A percentile compares a stretch with the other conserved stretches of the same genome.
These are phyloP conservation scores for Botryosphaeria agaves DNA, from an alignment of 2,329 filamentous ascomycete species.

Conservation along the genomic window DNA sequence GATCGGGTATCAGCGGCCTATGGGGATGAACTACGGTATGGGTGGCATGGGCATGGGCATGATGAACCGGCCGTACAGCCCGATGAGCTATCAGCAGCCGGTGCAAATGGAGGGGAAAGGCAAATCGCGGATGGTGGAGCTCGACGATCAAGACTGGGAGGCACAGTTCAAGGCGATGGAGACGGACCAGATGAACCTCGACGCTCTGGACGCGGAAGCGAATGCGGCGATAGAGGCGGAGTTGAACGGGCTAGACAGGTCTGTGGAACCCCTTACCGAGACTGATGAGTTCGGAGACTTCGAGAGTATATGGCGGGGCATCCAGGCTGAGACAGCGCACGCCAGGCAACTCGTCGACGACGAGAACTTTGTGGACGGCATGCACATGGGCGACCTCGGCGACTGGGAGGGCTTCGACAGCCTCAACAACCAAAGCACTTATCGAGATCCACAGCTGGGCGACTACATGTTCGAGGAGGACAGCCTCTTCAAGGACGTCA, in stretches of 20 bases:
- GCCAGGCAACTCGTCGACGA: conserved; percentile 51
- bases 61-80: conserved; percentile 22
- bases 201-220: conserved; percentile 41
- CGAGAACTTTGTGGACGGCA: conserved; percentile 42
- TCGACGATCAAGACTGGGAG: conserved; percentile 90
- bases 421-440: conserved; percentile 46
- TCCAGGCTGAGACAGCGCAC: conserved; percentile 57
- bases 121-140: conserved; percentile 67
- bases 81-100: conserved; percentile 27
- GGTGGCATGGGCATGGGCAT: conserved; percentile 36
- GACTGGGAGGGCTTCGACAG: conserved; percentile 67
- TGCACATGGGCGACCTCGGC: conserved; percentile 53
- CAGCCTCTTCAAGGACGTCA: conserved; percentile 68
- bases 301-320: conserved; percentile 74
- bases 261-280: conserved; percentile 46
- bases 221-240: conserved; percentile 68
- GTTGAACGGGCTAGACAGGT: conserved; percentile 77
- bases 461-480: conserved; percentile 92
- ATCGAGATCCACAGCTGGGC: conserved; percentile 63
- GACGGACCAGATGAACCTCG: conserved; percentile 32
- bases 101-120: conserved; percentile 54
- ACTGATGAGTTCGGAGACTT: conserved; percentile 70
- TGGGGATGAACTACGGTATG: conserved; percentile 36
- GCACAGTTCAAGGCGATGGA: conserved; percentile 82
- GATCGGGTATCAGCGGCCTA: conserved; percentile 40